Conservation (phyloP, 257 asterid genomes). For the Echium plantagineum region DNA sequence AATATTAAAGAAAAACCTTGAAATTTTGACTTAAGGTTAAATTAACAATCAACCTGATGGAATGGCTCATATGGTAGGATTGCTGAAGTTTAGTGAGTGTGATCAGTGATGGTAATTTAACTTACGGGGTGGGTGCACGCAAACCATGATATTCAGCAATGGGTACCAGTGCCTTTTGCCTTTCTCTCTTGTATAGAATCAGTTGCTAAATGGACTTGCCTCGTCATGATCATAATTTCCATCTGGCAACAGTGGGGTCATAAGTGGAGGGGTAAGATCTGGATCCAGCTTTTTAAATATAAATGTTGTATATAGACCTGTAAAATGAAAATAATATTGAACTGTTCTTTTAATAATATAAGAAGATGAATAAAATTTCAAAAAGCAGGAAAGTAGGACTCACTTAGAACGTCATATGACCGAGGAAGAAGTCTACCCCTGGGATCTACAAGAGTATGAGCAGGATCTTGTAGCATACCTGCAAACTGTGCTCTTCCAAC, state of each 20-base stretch:
- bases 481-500: constrained; percentile 53
- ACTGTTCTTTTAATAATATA: no score
- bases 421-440: constrained; percentile 85
- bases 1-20: no score
- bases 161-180: no score
- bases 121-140: no score
- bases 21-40: no score
- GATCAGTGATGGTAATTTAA: no score
- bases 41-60: no score
- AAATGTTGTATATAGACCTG: constrained; percentile 86
- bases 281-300: constrained; percentile 91
- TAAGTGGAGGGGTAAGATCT: constrained; percentile 80
- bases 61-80: no score
- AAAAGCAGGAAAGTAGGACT: constrained; percentile 11
- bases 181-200: constrained; percentile 12
- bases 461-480: constrained; percentile 66
- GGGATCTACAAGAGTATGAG: constrained; percentile 67
- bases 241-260: constrained; percentile 64
- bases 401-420: constrained; percentile 82
- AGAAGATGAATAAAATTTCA: no score
- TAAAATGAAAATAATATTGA: no score
- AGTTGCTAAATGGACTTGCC: constrained; percentile 40
- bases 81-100: no score
- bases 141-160: no score
- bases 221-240: constrained; percentile 54